Evolutionary conservation across 805 yeast species (phyloP).

Genomic region (Jamesozyma rosinii): DNA sequence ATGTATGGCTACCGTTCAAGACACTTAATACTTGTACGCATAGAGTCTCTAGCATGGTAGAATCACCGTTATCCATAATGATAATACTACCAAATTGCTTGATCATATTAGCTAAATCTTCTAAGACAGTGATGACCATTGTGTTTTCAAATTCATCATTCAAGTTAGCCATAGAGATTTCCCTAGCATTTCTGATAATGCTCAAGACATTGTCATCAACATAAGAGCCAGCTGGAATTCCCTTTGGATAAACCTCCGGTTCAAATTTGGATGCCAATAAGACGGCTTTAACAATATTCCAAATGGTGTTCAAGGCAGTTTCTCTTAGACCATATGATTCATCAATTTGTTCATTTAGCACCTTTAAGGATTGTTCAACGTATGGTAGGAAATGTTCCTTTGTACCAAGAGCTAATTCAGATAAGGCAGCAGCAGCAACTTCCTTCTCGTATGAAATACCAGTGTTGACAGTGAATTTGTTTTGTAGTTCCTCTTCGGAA

Average conservation of each 20-base stretch:
- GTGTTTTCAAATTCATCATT: constrained; percentile 75
- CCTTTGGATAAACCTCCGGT: constrained; percentile 50
- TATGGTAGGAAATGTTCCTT: constrained; percentile 70
- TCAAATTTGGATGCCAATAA: constrained; percentile 38
- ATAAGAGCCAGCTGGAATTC: constrained; percentile 52
- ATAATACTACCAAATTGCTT: constrained; percentile 61
- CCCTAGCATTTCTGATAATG: constrained; percentile 59
- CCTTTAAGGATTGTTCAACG: constrained; percentile 58
- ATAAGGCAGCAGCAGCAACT: constrained; percentile 82
- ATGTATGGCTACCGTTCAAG: constrained; percentile 73
- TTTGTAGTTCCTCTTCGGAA: constrained; percentile 54
- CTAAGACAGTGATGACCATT: constrained; percentile 72
- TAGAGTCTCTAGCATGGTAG: constrained; percentile 52
- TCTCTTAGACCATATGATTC: constrained; percentile 88
- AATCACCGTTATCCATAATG: constrained; percentile 50
- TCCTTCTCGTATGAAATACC: constrained; percentile 95
- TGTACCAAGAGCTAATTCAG: constrained; percentile 83
- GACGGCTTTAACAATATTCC: constrained; percentile 74
- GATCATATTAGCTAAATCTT: constrained; percentile 58
- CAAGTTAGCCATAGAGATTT: constrained; percentile 50
- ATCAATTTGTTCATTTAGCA: constrained; percentile 61
- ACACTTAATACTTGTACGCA: constrained; percentile 64
- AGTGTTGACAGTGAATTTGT: constrained; percentile 78
- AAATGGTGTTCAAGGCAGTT: constrained; percentile 70
- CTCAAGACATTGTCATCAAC: constrained; percentile 49